Evolutionary conservation across 768 basidiomycete genomes (phyloP), one percentile per base, ranked within the genome.

Genomic region (Rubroboletus satanas): DNA sequence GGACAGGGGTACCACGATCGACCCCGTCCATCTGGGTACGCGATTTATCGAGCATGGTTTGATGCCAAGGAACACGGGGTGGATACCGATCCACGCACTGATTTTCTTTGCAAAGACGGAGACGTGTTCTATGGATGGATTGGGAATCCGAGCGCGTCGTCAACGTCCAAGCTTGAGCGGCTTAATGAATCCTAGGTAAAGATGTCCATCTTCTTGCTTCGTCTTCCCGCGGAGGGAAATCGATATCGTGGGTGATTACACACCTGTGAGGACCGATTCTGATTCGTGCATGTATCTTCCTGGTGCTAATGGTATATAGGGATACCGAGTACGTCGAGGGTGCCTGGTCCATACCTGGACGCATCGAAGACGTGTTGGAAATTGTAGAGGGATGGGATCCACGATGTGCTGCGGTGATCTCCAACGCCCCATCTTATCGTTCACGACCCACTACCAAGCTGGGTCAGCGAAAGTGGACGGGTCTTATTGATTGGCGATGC

Each of bases 361-460:
- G 61, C 32, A 62, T 62, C 28, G 59, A 66, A 47, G 68, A 63
- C 37, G 57, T 62, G 26, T 42, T 65, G 15, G 54, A 62, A 10
- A 51, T 64, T 14, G 62, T 66, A 8, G 55, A 66, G 33, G 65
- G 48, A 32, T 62, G 65, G 55, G 62, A 71, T 49, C 60, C 65
- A n/a, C 66, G 61, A 32, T 65, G 61, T 45, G 58, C 58, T 37
- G 71, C 60, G 4, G 45, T 58, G 31, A 56, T 64, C 12, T 58
- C 54, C 29, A 67, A 64, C 51, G 65, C 62, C 17, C 59, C 65
- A 4, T 57, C 64, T 4, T 23, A 58, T 71, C 31, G 63, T 75
- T 9, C 75, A 76, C 49, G 59, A 62, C 29, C 74, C 72, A 10
- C 63, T 75, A 10, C 63, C 62, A 33, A 69, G 66, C 9, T 79